Percentiles rank a stretch among this genome's conserved stretches.
These are phyloP conservation scores for Fusarium penzigii DNA, from an alignment of 2,329 filamentous ascomycete species.

Conservation along the genomic window DNA sequence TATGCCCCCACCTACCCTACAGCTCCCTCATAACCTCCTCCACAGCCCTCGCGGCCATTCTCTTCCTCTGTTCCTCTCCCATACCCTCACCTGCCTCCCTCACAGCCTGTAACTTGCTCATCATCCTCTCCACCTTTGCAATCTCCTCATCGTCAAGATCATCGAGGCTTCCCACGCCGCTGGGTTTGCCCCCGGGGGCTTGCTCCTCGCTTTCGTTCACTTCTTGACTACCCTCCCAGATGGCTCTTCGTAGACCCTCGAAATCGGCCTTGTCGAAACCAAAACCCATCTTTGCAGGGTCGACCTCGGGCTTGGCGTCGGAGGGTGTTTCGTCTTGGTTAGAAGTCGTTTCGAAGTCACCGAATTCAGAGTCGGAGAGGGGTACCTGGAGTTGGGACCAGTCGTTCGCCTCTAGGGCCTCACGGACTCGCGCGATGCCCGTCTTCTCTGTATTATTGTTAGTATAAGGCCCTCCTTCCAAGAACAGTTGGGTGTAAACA, in stretches of 20 bases:
- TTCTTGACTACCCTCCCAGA: conserved; percentile 45
- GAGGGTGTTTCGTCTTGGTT: conserved; percentile 33
- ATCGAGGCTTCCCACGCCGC: conserved; percentile 40
- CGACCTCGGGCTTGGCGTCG: conserved; percentile 37
- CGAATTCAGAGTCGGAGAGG: conserved; percentile 31
- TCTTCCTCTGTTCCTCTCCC: conserved; percentile 60
- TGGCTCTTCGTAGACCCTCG: conserved; percentile 51
- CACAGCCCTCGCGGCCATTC: conserved; percentile 62
- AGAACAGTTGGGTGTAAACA: conserved; percentile 14
- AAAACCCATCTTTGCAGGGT: conserved; percentile 52
- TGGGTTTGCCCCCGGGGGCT: conserved; percentile 7
- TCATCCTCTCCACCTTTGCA: conserved; percentile 62
- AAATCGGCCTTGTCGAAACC: conserved; percentile 55
- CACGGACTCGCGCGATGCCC: conserved; percentile 58
- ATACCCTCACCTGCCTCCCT: conserved; percentile 60
- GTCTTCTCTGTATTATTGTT: conserved; percentile 49
- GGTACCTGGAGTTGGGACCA: conserved; percentile 48
- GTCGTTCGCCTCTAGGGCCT: conserved; percentile 67
- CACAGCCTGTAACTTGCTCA: conserved; percentile 63
- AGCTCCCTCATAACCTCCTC: conserved; percentile 65
- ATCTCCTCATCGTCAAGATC: conserved; percentile 54
- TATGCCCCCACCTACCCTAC: conserved; percentile 25
- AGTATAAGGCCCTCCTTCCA: conserved; percentile 9
- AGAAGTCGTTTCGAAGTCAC: conserved; percentile 36
- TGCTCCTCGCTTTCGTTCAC: conserved; percentile 10